Percentiles rank a stretch among this genome's conserved stretches.
Evolutionary conservation across 2,329 filamentous ascomycete species (phyloP).

Genomic region (Orbilia oligospora): DNA sequence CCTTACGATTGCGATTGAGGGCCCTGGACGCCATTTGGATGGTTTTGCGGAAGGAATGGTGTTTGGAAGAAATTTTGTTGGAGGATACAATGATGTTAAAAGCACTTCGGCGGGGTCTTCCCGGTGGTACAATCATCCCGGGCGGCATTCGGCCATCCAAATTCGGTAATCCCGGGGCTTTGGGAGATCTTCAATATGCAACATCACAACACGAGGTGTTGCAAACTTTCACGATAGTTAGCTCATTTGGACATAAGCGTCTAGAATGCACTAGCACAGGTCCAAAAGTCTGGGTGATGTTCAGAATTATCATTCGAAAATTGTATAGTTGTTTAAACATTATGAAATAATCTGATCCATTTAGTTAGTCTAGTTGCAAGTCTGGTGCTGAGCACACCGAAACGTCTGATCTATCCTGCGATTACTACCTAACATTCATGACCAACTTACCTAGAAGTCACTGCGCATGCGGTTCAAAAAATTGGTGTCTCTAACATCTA

Average conservation of each 20-base stretch:
- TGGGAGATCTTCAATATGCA: not conserved
- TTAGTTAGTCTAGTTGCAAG: too few species aligned
- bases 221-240: not conserved
- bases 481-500: too few species aligned
- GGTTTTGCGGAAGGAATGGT: not conserved
- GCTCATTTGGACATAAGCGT: too few species aligned
- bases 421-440: too few species aligned
- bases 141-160: constrained; percentile 43
- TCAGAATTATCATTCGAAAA: too few species aligned
- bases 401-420: too few species aligned
- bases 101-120: constrained; percentile 27
- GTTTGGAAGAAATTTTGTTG: constrained; percentile 43
- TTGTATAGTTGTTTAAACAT: too few species aligned
- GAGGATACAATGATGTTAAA: constrained; percentile 2
- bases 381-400: too few species aligned
- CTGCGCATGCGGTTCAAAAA: too few species aligned
- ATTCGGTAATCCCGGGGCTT: constrained; percentile 13
- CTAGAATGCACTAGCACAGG: too few species aligned
- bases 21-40: constrained; percentile 50
- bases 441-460: too few species aligned
- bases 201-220: constrained; percentile 12
- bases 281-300: not conserved
- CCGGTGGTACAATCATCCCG: constrained; percentile 12
- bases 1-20: constrained; percentile 47
- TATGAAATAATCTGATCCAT: too few species aligned